These are phyloP conservation scores for Pseudogymnoascus sp. DNA, from an alignment of 2,329 filamentous ascomycete genomes.

Conservation along the genomic window DNA sequence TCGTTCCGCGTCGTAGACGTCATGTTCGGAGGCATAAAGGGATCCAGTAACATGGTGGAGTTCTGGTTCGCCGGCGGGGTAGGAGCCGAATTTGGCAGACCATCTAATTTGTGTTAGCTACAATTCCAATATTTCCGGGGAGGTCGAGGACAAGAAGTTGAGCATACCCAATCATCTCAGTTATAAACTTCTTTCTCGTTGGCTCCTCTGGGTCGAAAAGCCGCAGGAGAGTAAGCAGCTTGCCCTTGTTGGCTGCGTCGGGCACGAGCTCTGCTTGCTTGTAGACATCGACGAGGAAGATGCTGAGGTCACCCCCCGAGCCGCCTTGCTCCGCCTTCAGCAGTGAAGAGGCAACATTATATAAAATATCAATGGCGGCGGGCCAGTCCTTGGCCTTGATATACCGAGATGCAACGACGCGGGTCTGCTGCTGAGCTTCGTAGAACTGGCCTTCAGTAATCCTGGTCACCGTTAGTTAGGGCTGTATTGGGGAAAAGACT, in stretches of 20 bases:
- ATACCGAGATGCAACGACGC: slow-evolving; percentile 89
- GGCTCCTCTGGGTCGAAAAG: slow-evolving; percentile 79
- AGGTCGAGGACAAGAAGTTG: not conserved
- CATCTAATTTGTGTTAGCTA: slow-evolving; percentile 45
- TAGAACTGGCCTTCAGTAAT: slow-evolving; percentile 91
- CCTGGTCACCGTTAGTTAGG: slow-evolving; percentile 37
- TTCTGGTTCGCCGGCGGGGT: slow-evolving; percentile 87
- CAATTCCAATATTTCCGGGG: not conserved
- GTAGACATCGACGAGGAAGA: slow-evolving; percentile 86
- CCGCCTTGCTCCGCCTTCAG: slow-evolving; percentile 90
- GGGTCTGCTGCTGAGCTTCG: slow-evolving; percentile 96
- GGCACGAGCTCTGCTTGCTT: slow-evolving; percentile 75
- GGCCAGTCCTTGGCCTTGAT: slow-evolving; percentile 79
- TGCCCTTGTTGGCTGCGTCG: slow-evolving; percentile 66
- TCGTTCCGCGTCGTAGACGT: slow-evolving; percentile 86
- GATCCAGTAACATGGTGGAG: slow-evolving; percentile 86
- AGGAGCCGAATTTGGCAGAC: slow-evolving; percentile 79
- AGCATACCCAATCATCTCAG: slow-evolving; percentile 68
- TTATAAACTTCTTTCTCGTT: slow-evolving; percentile 85
- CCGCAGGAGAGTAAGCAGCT: slow-evolving; percentile 69
- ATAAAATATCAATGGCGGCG: slow-evolving; percentile 80
- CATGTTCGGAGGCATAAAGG: slow-evolving; percentile 86
- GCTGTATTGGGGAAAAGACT: not conserved
- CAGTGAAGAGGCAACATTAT: slow-evolving; percentile 74
- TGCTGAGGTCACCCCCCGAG: slow-evolving; percentile 81